A percentile compares a stretch with the other conserved stretches of the same genome.
These are phyloP conservation scores for Fusarium fujikuroi DNA, from an alignment of 2,329 filamentous ascomycete species.

Conservation along the genomic window DNA sequence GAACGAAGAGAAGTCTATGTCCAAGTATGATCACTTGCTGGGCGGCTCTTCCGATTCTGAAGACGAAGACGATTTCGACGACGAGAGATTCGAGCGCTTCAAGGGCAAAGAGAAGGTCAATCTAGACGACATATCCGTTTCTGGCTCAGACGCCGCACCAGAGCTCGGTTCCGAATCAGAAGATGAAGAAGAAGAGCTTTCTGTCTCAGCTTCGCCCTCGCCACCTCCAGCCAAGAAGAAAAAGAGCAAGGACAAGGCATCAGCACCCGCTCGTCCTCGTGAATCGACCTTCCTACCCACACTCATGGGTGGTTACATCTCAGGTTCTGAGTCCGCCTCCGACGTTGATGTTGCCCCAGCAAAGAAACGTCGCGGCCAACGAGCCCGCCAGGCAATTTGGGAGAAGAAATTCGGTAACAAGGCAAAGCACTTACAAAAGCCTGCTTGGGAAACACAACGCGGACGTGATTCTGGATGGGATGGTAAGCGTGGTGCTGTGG, in stretches of 20 bases:
- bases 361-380: constrained; percentile 82
- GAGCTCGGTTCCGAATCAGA: constrained; percentile 43
- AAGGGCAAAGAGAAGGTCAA: constrained; percentile 51
- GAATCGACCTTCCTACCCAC: constrained; percentile 76
- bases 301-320: constrained; percentile 83
- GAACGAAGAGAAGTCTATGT: constrained; percentile 49
- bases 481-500: constrained; percentile 64
- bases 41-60: constrained; percentile 55
- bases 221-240: constrained; percentile 51
- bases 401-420: constrained; percentile 81
- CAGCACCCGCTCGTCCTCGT: constrained; percentile 23
- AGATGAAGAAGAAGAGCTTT: constrained; percentile 21
- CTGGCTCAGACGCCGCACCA: constrained; percentile 49
- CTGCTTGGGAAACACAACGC: constrained; percentile 46
- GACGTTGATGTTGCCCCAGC: constrained; percentile 71
- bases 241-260: constrained; percentile 43
- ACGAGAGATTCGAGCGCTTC: constrained; percentile 47
- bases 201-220: constrained; percentile 48
- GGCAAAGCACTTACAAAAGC: constrained; percentile 71
- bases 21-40: constrained; percentile 59
- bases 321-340: constrained; percentile 76
- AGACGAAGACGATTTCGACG: constrained; percentile 54
- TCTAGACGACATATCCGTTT: constrained; percentile 54
- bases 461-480: constrained; percentile 67
- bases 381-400: constrained; percentile 80